These are phyloP conservation scores for Diversispora epigaea DNA, from an alignment of 192 early-diverging fungal species.

Conservation along the genomic window DNA sequence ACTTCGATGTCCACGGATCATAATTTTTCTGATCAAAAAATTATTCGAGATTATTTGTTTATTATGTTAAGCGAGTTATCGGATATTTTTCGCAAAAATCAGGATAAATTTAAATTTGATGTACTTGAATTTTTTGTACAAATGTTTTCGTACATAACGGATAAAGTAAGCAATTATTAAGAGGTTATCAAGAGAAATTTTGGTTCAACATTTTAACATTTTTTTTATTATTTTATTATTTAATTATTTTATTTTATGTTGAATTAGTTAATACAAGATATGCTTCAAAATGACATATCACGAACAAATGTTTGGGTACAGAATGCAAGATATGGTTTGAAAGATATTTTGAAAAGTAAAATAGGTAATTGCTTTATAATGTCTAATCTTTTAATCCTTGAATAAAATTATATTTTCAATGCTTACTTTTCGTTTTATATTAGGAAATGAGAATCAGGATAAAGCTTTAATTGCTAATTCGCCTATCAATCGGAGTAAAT, in stretches of 20 bases:
- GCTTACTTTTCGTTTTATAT: no score
- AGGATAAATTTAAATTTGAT: slow-evolving; percentile 40
- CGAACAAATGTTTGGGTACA: slow-evolving; percentile 14
- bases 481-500: no score
- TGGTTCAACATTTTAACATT: background rate
- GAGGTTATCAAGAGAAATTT: no score
- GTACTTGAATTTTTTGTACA: slow-evolving; percentile 36
- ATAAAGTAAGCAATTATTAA: slow-evolving; percentile 20
- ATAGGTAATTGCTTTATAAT: slow-evolving; percentile 30
- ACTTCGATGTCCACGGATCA: background rate
- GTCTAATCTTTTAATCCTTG: background rate
- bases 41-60: background rate
- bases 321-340: slow-evolving; percentile 35
- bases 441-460: slow-evolving; percentile 38
- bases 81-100: slow-evolving; percentile 29
- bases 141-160: slow-evolving; percentile 29
- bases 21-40: background rate
- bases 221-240: background rate
- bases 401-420: background rate
- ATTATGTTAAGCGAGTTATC: slow-evolving; percentile 34
- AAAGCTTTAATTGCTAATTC: no score
- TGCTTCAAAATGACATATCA: background rate
- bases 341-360: slow-evolving; percentile 43
- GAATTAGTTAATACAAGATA: background rate
- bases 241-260: slow-evolving; percentile 6